phyloP scores from a whole-genome alignment of 1,284 basidiomycete species.

The Cutaneotrichosporon arboriforme region DNA sequence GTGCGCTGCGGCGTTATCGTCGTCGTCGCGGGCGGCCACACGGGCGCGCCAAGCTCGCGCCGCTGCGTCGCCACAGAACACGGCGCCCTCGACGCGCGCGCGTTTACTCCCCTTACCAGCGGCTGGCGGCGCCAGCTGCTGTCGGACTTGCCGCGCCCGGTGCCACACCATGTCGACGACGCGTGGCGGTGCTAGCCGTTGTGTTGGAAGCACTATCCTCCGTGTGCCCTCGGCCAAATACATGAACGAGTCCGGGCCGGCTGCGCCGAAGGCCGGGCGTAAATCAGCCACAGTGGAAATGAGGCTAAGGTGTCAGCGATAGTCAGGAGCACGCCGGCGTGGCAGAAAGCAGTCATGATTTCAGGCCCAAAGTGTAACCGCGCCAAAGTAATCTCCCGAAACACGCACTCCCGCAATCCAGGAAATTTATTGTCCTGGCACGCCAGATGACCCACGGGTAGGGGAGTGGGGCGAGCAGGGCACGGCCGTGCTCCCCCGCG shows the following conservation, averaged over 20 bases:
- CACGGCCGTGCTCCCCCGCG: too few relatives aligned
- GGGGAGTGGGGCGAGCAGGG: too few relatives aligned
- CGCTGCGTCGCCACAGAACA: slow-evolving; percentile 60
- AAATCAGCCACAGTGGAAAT: neutral
- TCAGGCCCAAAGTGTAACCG: too few relatives aligned
- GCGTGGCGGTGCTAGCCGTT: neutral
- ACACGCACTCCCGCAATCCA: too few relatives aligned
- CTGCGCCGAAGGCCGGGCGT: too few relatives aligned
- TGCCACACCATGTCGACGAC: slow-evolving; percentile 58
- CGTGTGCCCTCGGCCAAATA: neutral
- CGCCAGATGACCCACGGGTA: too few relatives aligned
- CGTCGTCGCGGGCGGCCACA: slow-evolving; percentile 65
- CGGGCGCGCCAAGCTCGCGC: slow-evolving; percentile 59
- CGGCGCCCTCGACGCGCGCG: slow-evolving; percentile 57
- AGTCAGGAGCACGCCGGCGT: neutral
- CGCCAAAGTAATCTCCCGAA: too few relatives aligned
- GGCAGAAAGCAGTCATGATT: neutral
- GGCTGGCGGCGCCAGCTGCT: slow-evolving; percentile 55
- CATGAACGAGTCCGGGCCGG: neutral
- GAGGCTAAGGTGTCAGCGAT: neutral
- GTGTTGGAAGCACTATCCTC: neutral
- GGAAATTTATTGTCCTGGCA: too few relatives aligned
- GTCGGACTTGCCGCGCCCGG: slow-evolving; percentile 67
- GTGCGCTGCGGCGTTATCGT: slow-evolving; percentile 39
- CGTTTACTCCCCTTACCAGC: slow-evolving; percentile 38